Conservation (phyloP, 108 stramenopile genomes). For the Mediolabrus comicus region DNA sequence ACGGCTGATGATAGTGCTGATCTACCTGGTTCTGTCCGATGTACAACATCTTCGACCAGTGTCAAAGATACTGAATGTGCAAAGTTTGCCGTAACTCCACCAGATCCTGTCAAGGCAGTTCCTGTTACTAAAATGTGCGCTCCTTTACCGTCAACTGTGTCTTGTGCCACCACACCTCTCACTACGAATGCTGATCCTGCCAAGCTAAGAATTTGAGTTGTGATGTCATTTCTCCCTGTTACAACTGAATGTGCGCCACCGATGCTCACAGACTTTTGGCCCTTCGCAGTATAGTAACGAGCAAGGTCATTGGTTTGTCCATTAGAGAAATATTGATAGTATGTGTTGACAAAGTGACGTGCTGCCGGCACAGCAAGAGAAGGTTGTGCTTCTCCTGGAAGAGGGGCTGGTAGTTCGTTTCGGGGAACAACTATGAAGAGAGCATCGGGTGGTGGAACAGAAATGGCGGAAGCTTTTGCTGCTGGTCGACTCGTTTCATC, state of each 20-base stretch:
- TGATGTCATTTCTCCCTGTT: constrained; percentile 42
- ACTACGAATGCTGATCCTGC: constrained; percentile 50
- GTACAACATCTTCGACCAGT: constrained; percentile 13
- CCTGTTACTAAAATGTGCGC: constrained; percentile 59
- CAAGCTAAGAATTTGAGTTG: constrained; percentile 58
- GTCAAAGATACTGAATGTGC: constrained; percentile 62
- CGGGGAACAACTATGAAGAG: constrained; percentile 40
- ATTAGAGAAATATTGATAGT: constrained; percentile 48
- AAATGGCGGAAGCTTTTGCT: constrained; percentile 12
- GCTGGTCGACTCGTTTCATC: constrained; percentile 7
- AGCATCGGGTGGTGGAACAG: constrained; percentile 29
- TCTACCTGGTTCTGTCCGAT: background rate
- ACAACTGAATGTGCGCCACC: constrained; percentile 78
- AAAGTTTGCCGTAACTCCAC: constrained; percentile 52
- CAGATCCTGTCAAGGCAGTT: constrained; percentile 37
- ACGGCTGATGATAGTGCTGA: constrained; percentile 15
- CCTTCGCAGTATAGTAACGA: constrained; percentile 52
- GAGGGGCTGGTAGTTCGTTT: constrained; percentile 32
- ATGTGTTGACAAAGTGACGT: constrained; percentile 53
- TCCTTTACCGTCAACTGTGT: constrained; percentile 43
- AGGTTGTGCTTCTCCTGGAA: constrained; percentile 20
- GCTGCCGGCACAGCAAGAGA: constrained; percentile 50
- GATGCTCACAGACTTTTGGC: constrained; percentile 69
- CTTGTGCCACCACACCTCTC: constrained; percentile 68
- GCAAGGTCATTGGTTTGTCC: constrained; percentile 49